Percentiles rank a stretch among this genome's conserved stretches.
Conservation (phyloP, 202 grass and related monocot genomes). For the Schoenoplectus tabernaemontani region DNA sequence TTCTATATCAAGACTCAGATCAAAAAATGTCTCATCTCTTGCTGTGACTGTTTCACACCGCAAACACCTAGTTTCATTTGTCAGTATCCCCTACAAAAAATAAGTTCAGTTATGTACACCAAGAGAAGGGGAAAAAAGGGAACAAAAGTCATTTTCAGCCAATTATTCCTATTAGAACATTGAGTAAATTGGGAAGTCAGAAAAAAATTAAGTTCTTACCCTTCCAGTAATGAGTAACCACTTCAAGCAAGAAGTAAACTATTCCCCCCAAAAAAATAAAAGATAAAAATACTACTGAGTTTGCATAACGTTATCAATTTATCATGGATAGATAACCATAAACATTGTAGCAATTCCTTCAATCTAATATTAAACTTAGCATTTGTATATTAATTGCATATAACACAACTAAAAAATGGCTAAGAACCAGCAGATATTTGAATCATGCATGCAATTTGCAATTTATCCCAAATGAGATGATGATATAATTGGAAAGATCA, state of each 20-base stretch:
- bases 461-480: constrained; percentile 15
- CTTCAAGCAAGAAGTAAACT: not conserved
- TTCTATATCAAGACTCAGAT: constrained; percentile 92
- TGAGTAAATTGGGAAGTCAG: not conserved
- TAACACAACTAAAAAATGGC: not conserved
- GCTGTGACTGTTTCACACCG: constrained; percentile 94
- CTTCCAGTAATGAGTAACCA: not conserved
- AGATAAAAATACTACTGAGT: not conserved
- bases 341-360: not conserved
- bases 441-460: constrained; percentile 8
- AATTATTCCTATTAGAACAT: not conserved
- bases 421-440: not conserved
- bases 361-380: not conserved
- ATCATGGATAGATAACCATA: not conserved
- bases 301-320: not conserved
- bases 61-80: constrained; percentile 93
- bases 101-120: not conserved
- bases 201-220: not conserved
- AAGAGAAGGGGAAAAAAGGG: not conserved
- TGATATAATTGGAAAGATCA: not conserved
- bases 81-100: constrained; percentile 81
- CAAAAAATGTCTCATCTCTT: constrained; percentile 98
- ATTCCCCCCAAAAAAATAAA: not conserved
- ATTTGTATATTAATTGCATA: not conserved
- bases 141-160: not conserved